These are phyloP conservation scores for Yamadazyma blattariae DNA, from an alignment of 1,139 yeast species.

Conservation along the genomic window DNA sequence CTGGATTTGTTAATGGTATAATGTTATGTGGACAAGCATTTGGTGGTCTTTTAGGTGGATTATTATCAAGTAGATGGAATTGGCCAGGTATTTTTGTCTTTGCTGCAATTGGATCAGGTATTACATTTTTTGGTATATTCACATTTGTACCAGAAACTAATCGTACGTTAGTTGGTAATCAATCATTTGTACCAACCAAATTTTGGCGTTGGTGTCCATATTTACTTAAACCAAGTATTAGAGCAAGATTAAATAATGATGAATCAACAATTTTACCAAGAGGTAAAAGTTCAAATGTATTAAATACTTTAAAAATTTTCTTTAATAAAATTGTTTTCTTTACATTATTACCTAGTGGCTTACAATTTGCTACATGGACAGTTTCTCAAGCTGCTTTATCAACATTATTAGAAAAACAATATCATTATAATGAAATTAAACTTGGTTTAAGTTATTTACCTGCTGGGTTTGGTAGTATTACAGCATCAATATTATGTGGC, in stretches of 20 bases:
- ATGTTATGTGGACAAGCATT: slow-evolving; percentile 69
- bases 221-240: slow-evolving; percentile 19
- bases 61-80: slow-evolving; percentile 52
- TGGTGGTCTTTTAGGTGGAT: slow-evolving; percentile 76
- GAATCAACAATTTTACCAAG: slow-evolving; percentile 17
- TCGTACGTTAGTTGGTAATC: slow-evolving; percentile 66
- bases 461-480: slow-evolving; percentile 57
- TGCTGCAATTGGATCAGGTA: slow-evolving; percentile 57
- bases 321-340: slow-evolving; percentile 25
- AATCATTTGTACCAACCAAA: slow-evolving; percentile 46
- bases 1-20: slow-evolving; percentile 63
- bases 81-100: slow-evolving; percentile 84
- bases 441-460: slow-evolving; percentile 66
- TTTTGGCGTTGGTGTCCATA: slow-evolving; percentile 44
- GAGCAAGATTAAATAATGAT: slow-evolving; percentile 16
- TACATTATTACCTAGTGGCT: slow-evolving; percentile 48
- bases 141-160: slow-evolving; percentile 69
- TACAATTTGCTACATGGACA: slow-evolving; percentile 70
- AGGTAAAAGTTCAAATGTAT: slow-evolving; percentile 16
- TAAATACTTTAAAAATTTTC: slow-evolving; percentile 47
- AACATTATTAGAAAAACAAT: slow-evolving; percentile 45
- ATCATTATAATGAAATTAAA: slow-evolving; percentile 48
- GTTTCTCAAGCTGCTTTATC: slow-evolving; percentile 64
- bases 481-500: slow-evolving; percentile 50
- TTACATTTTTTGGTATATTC: slow-evolving; percentile 31